phyloP scores from a whole-genome alignment of 1,284 basidiomycete genomes.

The Malassezia brasiliensis region DNA sequence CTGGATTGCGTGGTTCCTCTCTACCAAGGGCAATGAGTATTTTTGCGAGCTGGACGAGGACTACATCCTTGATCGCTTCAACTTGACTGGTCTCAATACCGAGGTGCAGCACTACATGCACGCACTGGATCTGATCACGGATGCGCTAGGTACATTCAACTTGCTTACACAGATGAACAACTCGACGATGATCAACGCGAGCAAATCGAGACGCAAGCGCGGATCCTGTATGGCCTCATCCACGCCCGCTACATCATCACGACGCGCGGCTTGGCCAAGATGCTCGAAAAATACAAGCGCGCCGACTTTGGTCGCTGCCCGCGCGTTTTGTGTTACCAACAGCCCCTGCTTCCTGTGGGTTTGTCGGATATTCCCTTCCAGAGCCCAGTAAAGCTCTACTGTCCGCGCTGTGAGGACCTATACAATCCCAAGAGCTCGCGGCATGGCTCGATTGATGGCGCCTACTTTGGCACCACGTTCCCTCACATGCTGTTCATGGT shows the following conservation, averaged over 20 bases:
- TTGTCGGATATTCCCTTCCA: constrained; percentile 44
- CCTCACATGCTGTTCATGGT: constrained; percentile 55
- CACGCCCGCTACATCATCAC: constrained; percentile 46
- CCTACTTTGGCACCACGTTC: constrained; percentile 46
- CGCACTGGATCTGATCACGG: constrained; percentile 85
- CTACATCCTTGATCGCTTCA: constrained; percentile 96
- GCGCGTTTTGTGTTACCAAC: constrained; percentile 44
- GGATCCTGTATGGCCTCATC: constrained; percentile 44
- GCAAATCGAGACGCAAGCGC: constrained; percentile 42
- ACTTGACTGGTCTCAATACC: constrained; percentile 89
- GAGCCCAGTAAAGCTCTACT: constrained; percentile 46
- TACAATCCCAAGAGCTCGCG: constrained; percentile 45
- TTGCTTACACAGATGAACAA: constrained; percentile 26
- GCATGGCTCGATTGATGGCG: constrained; percentile 48
- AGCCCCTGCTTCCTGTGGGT: constrained; percentile 42
- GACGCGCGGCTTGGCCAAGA: constrained; percentile 44
- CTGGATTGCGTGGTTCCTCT: constrained; percentile 98
- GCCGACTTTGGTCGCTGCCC: constrained; percentile 46
- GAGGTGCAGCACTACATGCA: constrained; percentile 91
- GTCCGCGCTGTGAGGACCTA: constrained; percentile 45
- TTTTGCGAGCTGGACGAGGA: constrained; percentile 99
- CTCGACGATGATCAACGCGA: constrained; percentile 39
- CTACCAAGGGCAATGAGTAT: constrained; percentile 78
- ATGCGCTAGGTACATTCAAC: constrained; percentile 26
- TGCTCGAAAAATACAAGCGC: constrained; percentile 48